phyloP scores from a whole-genome alignment of 163 green algal genomes.

The Chlamydomonas reinhardtii region DNA sequence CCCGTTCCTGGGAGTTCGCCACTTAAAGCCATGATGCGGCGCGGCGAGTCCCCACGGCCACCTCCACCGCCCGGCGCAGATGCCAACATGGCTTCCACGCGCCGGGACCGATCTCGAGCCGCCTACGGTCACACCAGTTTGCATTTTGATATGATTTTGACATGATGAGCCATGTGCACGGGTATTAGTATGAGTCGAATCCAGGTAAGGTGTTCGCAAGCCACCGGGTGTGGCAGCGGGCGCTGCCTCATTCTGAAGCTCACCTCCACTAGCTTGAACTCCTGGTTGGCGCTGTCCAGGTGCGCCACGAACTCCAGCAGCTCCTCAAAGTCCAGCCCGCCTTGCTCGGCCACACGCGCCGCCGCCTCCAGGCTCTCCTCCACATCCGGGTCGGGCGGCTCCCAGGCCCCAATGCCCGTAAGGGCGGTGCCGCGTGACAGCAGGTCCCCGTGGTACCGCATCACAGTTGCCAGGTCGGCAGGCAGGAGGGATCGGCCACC shows the following conservation, averaged over 20 bases:
- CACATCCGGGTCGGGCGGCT: background rate
- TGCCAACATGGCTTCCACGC: slow-evolving; percentile 15
- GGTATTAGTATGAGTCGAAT: too few species aligned
- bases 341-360: background rate
- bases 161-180: too few species aligned
- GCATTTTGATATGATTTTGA: too few species aligned
- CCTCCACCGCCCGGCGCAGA: background rate
- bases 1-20: background rate
- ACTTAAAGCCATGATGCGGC: background rate
- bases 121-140: background rate
- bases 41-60: too few species aligned
- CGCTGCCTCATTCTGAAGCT: background rate
- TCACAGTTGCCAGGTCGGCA: background rate
- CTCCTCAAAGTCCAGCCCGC: background rate
- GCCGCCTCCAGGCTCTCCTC: background rate
- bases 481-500: too few species aligned
- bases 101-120: slow-evolving; percentile 7
- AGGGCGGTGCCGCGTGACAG: too few species aligned
- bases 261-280: slow-evolving; percentile 46
- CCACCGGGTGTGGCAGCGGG: too few species aligned
- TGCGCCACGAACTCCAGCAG: slow-evolving; percentile 20
- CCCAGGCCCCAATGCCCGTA: background rate
- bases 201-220: too few species aligned
- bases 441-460: background rate
- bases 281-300: slow-evolving; percentile 20